These are phyloP conservation scores for Mycosphaerella sp. DNA, from an alignment of 2,329 filamentous ascomycete genomes.

Conservation along the genomic window DNA sequence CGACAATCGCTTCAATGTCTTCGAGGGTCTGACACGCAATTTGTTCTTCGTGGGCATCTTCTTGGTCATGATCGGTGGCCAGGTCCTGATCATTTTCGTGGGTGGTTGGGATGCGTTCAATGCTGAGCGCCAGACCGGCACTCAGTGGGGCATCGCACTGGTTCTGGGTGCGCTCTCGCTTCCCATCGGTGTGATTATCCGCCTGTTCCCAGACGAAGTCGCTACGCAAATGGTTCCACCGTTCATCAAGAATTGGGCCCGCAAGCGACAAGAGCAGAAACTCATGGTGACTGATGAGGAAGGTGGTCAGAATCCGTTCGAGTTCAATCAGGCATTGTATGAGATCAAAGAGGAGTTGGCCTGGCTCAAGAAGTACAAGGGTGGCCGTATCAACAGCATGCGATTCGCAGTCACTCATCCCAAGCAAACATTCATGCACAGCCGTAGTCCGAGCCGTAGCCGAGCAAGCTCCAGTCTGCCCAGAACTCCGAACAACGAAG, in stretches of 20 bases:
- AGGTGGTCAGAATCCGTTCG: slow-evolving; percentile 30
- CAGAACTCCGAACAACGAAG: slow-evolving; percentile 56
- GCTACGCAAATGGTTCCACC: slow-evolving; percentile 42
- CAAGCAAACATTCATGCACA: slow-evolving; percentile 60
- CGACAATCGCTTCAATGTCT: slow-evolving; percentile 93
- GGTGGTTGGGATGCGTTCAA: slow-evolving; percentile 70
- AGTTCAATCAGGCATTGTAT: slow-evolving; percentile 64
- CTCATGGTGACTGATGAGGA: slow-evolving; percentile 39
- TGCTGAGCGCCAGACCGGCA: slow-evolving; percentile 61
- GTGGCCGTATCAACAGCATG: slow-evolving; percentile 72
- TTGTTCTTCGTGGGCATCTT: slow-evolving; percentile 87
- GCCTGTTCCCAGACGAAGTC: slow-evolving; percentile 70
- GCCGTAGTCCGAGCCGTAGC: slow-evolving; percentile 54
- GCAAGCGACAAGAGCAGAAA: slow-evolving; percentile 38
- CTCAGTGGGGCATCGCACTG: slow-evolving; percentile 83
- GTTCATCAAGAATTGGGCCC: slow-evolving; percentile 34
- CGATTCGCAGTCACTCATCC: slow-evolving; percentile 73
- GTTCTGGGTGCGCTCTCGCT: slow-evolving; percentile 79
- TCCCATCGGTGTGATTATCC: slow-evolving; percentile 72
- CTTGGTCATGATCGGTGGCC: slow-evolving; percentile 77
- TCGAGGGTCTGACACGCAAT: slow-evolving; percentile 79
- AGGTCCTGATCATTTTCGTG: slow-evolving; percentile 83
- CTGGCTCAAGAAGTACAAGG: slow-evolving; percentile 73
- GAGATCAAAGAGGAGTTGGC: slow-evolving; percentile 75
- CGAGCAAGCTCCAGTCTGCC: slow-evolving; percentile 59